Evolutionary conservation across 1,284 basidiomycete species (phyloP).

Genomic region (Sutorius eximius): DNA sequence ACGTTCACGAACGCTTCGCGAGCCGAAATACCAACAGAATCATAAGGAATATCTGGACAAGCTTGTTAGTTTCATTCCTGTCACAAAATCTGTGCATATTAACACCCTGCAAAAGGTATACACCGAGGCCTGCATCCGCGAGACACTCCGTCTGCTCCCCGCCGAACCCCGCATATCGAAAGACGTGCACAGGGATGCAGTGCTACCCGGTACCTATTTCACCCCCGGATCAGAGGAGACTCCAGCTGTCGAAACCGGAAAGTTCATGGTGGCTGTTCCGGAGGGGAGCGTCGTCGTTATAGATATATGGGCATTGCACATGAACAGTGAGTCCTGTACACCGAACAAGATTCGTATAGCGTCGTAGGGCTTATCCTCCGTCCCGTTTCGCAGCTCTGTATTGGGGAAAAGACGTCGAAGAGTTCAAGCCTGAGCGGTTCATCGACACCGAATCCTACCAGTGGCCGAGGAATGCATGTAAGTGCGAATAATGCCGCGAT

Average conservation of each 20-base stretch:
- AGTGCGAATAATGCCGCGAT: not conserved
- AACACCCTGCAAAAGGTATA: slow-evolving; percentile 39
- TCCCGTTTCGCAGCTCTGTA: slow-evolving; percentile 27
- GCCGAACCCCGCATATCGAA: slow-evolving; percentile 43
- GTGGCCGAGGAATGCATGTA: slow-evolving; percentile 40
- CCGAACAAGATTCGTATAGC: not conserved
- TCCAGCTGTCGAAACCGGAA: slow-evolving; percentile 30
- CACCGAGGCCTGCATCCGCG: slow-evolving; percentile 41
- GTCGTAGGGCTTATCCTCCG: not conserved
- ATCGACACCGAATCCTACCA: slow-evolving; percentile 40
- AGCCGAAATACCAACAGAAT: slow-evolving; percentile 23
- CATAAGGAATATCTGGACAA: slow-evolving; percentile 38
- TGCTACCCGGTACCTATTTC: slow-evolving; percentile 39
- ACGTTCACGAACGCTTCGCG: not conserved
- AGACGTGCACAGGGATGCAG: slow-evolving; percentile 36
- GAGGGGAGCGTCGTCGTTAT: slow-evolving; percentile 40
- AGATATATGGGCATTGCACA: slow-evolving; percentile 41
- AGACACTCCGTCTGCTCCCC: slow-evolving; percentile 45
- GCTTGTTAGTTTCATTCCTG: slow-evolving; percentile 27
- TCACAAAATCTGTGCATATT: not conserved
- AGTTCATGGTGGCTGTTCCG: slow-evolving; percentile 40
- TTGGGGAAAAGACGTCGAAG: slow-evolving; percentile 45
- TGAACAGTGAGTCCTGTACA: slow-evolving; percentile 31
- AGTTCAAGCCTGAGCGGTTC: slow-evolving; percentile 49
- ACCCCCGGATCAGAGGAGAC: slow-evolving; percentile 24